A percentile compares a stretch with the other conserved stretches of the same genome.
Conservation (phyloP, 208 protist species). For the Crithidia bombi region DNA sequence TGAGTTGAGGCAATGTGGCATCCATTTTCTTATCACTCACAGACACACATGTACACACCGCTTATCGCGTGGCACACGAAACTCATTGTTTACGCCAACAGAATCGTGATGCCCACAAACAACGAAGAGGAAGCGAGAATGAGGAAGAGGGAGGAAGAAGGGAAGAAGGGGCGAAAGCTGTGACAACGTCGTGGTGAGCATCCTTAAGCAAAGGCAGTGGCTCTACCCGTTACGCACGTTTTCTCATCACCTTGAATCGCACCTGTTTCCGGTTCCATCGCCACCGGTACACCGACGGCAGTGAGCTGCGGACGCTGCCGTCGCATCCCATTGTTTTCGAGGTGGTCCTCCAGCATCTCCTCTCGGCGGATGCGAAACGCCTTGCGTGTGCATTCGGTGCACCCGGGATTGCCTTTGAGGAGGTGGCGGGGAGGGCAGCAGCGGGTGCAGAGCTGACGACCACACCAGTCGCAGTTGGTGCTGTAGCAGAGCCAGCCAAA, state of each 20-base stretch:
- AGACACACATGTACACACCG: no score
- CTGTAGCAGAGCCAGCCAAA: slow-evolving; percentile 69
- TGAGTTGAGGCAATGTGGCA: no score
- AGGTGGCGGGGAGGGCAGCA: slow-evolving; percentile 79
- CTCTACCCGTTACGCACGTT: not conserved
- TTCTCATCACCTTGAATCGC: not conserved
- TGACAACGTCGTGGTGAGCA: no score
- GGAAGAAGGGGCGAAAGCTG: no score
- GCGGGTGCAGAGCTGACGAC: slow-evolving; percentile 67
- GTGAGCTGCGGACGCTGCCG: not conserved
- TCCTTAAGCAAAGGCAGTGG: not conserved
- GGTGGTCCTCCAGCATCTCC: slow-evolving; percentile 36
- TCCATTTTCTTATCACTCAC: no score
- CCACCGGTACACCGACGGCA: slow-evolving; percentile 7
- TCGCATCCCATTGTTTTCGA: slow-evolving; percentile 14
- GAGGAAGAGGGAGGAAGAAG: no score
- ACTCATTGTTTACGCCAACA: no score
- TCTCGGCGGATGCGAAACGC: slow-evolving; percentile 44
- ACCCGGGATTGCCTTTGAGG: slow-evolving; percentile 69
- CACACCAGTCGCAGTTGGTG: slow-evolving; percentile 88
- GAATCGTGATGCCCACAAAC: no score
- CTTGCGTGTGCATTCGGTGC: slow-evolving; percentile 59
- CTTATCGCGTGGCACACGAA: no score
- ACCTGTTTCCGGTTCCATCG: not conserved
- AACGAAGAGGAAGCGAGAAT: no score